Percentiles rank a stretch among this genome's conserved stretches.
Evolutionary conservation across 2,329 filamentous ascomycete species (phyloP).

Genomic region (Colletotrichum melonis): DNA sequence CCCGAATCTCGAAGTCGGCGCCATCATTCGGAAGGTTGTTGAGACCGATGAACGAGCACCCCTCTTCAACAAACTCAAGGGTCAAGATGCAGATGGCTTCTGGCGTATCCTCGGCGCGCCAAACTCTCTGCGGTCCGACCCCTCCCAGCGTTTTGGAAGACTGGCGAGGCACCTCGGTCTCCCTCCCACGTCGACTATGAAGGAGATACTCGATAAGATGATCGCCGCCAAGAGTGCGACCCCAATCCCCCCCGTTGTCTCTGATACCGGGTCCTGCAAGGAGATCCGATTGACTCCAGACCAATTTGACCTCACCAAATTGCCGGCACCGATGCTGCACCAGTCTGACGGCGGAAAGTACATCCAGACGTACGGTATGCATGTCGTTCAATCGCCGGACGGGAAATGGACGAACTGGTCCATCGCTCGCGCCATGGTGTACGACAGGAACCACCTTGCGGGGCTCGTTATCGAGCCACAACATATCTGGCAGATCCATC

Average conservation of each 20-base stretch:
- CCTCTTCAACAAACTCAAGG: slow-evolving; percentile 63
- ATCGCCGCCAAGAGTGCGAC: slow-evolving; percentile 45
- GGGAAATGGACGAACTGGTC: slow-evolving; percentile 60
- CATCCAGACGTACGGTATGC: slow-evolving; percentile 62
- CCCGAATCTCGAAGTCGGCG: slow-evolving; percentile 57
- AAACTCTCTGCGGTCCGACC: slow-evolving; percentile 47
- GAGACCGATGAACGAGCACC: slow-evolving; percentile 60
- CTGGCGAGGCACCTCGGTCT: slow-evolving; percentile 55
- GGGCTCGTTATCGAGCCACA: slow-evolving; percentile 57
- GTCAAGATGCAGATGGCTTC: slow-evolving; percentile 53
- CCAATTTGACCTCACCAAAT: slow-evolving; percentile 54
- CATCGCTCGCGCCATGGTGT: slow-evolving; percentile 58
- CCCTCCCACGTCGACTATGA: slow-evolving; percentile 48
- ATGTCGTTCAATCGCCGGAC: slow-evolving; percentile 57
- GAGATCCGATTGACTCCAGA: slow-evolving; percentile 50
- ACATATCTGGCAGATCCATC: slow-evolving; percentile 57
- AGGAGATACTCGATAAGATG: slow-evolving; percentile 56
- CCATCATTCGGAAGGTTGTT: slow-evolving; percentile 57
- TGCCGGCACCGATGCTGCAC: slow-evolving; percentile 57
- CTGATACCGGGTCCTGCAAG: slow-evolving; percentile 55
- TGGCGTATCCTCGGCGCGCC: slow-evolving; percentile 60
- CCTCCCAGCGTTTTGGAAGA: slow-evolving; percentile 50
- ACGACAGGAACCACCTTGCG: slow-evolving; percentile 52
- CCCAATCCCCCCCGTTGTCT: slow-evolving; percentile 46
- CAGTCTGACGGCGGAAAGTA: slow-evolving; percentile 60